phyloP scores from a whole-genome alignment of 257 asterid genomes.

The Scutellaria minor region DNA sequence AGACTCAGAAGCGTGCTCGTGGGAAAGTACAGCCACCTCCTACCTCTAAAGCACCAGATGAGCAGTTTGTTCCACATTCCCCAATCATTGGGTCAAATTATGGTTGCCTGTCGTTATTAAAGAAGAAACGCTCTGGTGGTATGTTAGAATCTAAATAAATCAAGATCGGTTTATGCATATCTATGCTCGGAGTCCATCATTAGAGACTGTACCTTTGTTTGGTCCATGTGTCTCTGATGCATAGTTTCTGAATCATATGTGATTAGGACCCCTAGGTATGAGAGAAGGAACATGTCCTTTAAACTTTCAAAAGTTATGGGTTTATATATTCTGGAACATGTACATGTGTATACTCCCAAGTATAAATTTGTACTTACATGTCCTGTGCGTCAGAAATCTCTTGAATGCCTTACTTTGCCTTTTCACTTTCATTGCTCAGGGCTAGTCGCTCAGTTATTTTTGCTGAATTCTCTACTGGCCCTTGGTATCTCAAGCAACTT shows the following conservation, averaged over 20 bases:
- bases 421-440: not conserved
- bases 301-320: conserved; percentile 18
- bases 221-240: conserved; percentile 26
- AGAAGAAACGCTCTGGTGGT: conserved; percentile 95
- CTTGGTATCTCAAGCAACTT: not conserved
- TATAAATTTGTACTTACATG: conserved; percentile 8
- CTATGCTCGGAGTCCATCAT: conserved; percentile 7
- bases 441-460: not conserved
- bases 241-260: conserved; percentile 16
- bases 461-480: conserved; percentile 19
- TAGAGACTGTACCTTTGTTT: conserved; percentile 23
- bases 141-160: conserved; percentile 38
- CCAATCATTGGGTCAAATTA: conserved; percentile 54
- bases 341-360: conserved; percentile 11
- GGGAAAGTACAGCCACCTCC: conserved; percentile 65
- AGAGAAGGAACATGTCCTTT: not conserved
- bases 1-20: conserved; percentile 75
- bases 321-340: conserved; percentile 3
- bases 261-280: conserved; percentile 13
- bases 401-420: conserved; percentile 12
- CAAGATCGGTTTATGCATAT: conserved; percentile 8
- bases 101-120: conserved; percentile 63
- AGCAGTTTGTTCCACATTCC: conserved; percentile 48
- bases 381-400: conserved; percentile 13
- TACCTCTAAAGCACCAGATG: conserved; percentile 57